Evolutionary conservation across 331 rosid species (phyloP), one percentile per base, ranked within the genome.

Genomic region (Pyracantha coccinea): DNA sequence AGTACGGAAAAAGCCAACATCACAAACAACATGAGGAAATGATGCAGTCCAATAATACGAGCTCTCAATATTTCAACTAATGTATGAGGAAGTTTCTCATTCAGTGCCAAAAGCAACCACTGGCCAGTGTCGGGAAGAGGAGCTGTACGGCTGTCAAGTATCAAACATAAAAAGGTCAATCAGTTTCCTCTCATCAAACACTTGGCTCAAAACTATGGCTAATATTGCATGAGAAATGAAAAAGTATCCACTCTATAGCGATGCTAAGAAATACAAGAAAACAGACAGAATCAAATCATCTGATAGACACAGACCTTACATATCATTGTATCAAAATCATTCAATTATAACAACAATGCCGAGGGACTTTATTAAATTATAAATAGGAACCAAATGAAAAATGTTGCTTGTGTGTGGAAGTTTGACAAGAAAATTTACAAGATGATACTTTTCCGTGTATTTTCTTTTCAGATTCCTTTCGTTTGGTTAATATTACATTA

Each of bases 81-180:
- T 25, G 71, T 63, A 33, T 75, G 82, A 29, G 96, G 97, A 73
- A 94, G 97, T 69, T 87, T 91, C 86, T 93, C 97, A 75, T 93
- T 93, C 66, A 88, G 80, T n/a, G 92, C 96, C 75, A 93, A 79
- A 28, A 93, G 88, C 63, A 89, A 79, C 98, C 98, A 93, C 81
- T 91, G 97, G 65, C 97, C 98, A n/a, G 96, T 81, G 82, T 93
- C 98, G 1, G 98, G 98, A 74, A 93, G 96, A 55, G 98, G 97
- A 73, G 83, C 32, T 21, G 93, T 33, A n/a, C 83, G 53, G 69
- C 98, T 93, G 88, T 66, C 75, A 83, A 76, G 71, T 91, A 85
- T 57, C 73, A 84, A 79, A 77, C 68, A 53, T 76, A 66, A 75
- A 69, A 20, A 79, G 75, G 64, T 14, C 41, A 59, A 70, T 76